Base-by-base conservation (phyloP, 768 basidiomycete genomes). In the Amanita jacksonii region DNA sequence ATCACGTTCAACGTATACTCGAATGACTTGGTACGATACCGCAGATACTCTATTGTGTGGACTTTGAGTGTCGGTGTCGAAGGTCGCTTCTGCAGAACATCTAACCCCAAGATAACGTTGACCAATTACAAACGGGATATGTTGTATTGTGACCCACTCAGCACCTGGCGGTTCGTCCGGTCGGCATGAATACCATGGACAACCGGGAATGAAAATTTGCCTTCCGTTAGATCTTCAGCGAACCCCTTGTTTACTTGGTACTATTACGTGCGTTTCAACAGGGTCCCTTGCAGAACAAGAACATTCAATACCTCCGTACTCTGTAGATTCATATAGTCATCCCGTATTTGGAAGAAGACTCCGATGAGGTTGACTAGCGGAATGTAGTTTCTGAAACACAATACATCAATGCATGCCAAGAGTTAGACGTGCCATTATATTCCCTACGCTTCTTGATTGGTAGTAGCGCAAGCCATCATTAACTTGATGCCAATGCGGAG, bases 151-250 rank as follows among this genome's bases (percentile, higher is more conserved):
- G 27, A 67, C 83, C 49, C 52, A 93, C 92, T 93, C 43, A 96
- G 69, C 25, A 98, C 72, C 60, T 84, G 84, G 25, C 79, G 73
- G 61, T 89, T 90, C 0, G 79, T 72, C 8, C 67, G 70, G 56
- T 91, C 79, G 5, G 85, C 75, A 23, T 85, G 79, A 37, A 97
- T 81, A 15, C 85, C 81, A 59, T 97, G 94, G 1, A 98, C 81
- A 24, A 97, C 72, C 0, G 92, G 93, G 64, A 98, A 98, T 3
- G 89, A 93, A 67, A 98, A 98, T 61, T 98, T 98, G 5, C 94
- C 94, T 64, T 97, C 94, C 0, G 88, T 84, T 10, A 98, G 68
- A 57, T 98, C 94, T 62, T 98, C 93, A 0, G 86, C 87, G 59
- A 88, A 94, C 2, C 85, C 85, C 57, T 88, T 88, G 58, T 83